Base-by-base conservation (phyloP, 2,329 filamentous ascomycete species). In the Eurotiales sp. region DNA sequence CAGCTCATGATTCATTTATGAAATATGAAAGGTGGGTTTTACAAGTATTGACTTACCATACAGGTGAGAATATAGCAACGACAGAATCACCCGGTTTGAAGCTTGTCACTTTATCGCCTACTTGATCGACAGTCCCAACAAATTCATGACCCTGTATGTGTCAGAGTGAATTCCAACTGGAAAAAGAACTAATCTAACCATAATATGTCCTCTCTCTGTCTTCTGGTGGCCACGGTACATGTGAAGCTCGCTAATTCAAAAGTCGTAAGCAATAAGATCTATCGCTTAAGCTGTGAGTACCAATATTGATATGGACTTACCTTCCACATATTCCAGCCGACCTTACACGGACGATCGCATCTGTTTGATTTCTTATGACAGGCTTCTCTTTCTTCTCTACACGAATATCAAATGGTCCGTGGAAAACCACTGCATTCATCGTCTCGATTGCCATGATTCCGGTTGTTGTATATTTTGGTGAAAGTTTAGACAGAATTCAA, bases 401-500 rank as follows among this genome's bases (percentile, higher is more conserved):
- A 0, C 78, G 83, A 49, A 93, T 77, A 61, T 86, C 82, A 60
- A 79, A 76, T 2, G 86, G 84, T 0, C 86, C 88, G 55, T 90
- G 84, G 72, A 93, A 91, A 51, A 95, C 80, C 21, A 95, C 87
- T 29, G 88, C 88, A 68, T 86, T 87, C 89, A 95, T 95, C 0
- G 80, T 87, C 42, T 46, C 40, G 6, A 22, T 34, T 7, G 29
- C 32, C 43, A 45, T 12, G 21, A 8, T 44, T n/a, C n/a, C n/a
- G n/a, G n/a, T n/a, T n/a, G n/a, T 27, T 27, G 25, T 27, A 10
- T 27, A 27, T 5, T n/a, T n/a, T n/a, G n/a, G n/a, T n/a, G n/a
- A n/a, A n/a, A n/a, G n/a, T n/a, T n/a, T n/a, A n/a, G n/a, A n/a
- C n/a, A n/a, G n/a, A n/a, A n/a, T n/a, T n/a, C n/a, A n/a, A n/a